Conservation (phyloP, 768 basidiomycete species). For the Russula abietina region DNA sequence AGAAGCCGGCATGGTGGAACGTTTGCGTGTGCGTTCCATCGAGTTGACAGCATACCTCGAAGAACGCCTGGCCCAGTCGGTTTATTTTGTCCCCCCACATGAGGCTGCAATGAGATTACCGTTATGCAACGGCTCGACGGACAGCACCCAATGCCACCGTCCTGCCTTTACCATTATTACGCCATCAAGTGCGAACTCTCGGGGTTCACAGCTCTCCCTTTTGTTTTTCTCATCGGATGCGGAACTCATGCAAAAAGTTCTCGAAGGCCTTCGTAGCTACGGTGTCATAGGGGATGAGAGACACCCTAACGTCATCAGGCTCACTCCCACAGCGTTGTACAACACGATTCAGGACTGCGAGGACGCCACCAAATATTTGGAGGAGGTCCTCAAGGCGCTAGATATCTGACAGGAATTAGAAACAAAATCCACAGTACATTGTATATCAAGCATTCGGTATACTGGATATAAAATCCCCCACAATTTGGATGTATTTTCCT, state of each 20-base stretch:
- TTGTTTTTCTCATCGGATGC: slow-evolving; percentile 61
- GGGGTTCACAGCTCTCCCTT: slow-evolving; percentile 87
- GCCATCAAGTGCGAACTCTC: slow-evolving; percentile 54
- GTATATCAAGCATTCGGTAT: background rate
- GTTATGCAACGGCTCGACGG: slow-evolving; percentile 21
- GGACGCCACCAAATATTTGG: slow-evolving; percentile 57
- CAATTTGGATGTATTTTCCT: slow-evolving; percentile 41
- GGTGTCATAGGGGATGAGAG: slow-evolving; percentile 93
- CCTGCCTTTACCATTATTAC: slow-evolving; percentile 89
- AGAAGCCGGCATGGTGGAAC: slow-evolving; percentile 65
- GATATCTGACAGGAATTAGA: slow-evolving; percentile 1
- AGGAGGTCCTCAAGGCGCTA: slow-evolving; percentile 46
- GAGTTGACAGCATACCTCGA: slow-evolving; percentile 70
- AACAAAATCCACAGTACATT: background rate
- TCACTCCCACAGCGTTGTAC: slow-evolving; percentile 84
- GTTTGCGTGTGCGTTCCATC: slow-evolving; percentile 63
- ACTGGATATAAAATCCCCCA: slow-evolving; percentile 38
- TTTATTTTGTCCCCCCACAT: slow-evolving; percentile 51
- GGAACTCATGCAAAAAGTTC: slow-evolving; percentile 65
- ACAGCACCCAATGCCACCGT: slow-evolving; percentile 2
- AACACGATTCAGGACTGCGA: slow-evolving; percentile 77
- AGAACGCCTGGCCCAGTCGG: slow-evolving; percentile 50
- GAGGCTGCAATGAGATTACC: slow-evolving; percentile 32
- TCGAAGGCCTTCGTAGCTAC: slow-evolving; percentile 48
- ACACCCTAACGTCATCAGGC: slow-evolving; percentile 84